Evolutionary conservation across 2,329 filamentous ascomycete genomes (phyloP).

Genomic region (Fusarium robinianum): DNA sequence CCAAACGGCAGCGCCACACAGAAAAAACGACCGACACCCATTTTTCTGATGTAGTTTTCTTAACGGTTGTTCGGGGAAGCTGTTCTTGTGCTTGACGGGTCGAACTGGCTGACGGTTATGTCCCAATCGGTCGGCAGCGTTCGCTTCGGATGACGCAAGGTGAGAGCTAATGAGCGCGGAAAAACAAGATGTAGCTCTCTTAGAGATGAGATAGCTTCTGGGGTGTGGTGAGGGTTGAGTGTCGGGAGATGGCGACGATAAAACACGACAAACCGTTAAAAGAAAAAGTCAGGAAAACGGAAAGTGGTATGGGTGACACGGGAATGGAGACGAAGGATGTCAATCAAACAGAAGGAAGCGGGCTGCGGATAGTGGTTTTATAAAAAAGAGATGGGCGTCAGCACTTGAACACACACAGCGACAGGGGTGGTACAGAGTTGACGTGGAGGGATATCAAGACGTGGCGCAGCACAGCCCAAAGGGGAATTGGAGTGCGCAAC

Average conservation of each 20-base stretch:
- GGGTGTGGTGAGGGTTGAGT: too few relatives aligned
- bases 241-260: too few relatives aligned
- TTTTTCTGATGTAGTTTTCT: conserved; percentile 41
- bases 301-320: conserved; percentile 14
- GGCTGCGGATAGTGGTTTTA: conserved; percentile 26
- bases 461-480: conserved; percentile 26
- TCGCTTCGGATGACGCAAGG: conserved; percentile 33
- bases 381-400: conserved; percentile 17
- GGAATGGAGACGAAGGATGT: conserved; percentile 9
- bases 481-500: conserved; percentile 12
- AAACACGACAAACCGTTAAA: too few relatives aligned
- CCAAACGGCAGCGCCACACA: conserved; percentile 88
- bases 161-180: conserved; percentile 1
- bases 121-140: conserved; percentile 9
- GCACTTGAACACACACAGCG: conserved; percentile 23
- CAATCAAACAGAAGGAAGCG: conserved; percentile 12
- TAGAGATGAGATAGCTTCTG: too few relatives aligned
- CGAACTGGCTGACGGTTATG: conserved; percentile 10
- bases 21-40: conserved; percentile 74
- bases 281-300: too few relatives aligned
- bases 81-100: conserved; percentile 11
- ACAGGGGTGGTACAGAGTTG: conserved; percentile 23
- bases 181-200: conserved; percentile 21
- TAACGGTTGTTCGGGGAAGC: neutral
- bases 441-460: conserved; percentile 20